These are phyloP conservation scores for Didymella sp. DNA, from an alignment of 2,329 filamentous ascomycete genomes.

Conservation along the genomic window DNA sequence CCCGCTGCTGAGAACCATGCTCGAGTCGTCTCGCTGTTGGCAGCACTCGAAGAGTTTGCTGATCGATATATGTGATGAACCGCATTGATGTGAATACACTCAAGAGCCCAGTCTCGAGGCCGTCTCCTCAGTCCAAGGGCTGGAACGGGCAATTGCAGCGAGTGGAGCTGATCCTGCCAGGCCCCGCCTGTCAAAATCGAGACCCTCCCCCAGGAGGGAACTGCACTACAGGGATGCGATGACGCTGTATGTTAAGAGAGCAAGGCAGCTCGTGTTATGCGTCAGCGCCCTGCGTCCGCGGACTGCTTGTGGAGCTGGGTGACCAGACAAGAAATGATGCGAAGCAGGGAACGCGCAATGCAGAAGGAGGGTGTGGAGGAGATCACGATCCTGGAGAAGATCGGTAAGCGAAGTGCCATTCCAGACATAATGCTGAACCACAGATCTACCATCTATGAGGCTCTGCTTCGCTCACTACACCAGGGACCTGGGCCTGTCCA, in stretches of 20 bases:
- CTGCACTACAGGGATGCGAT: not conserved
- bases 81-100: not conserved
- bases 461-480: not conserved
- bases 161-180: not conserved
- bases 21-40: not conserved
- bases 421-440: conserved; percentile 13
- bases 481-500: not conserved
- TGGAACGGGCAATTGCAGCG: conserved; percentile 5
- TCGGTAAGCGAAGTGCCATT: conserved; percentile 26
- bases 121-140: not conserved
- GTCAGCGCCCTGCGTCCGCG: conserved; percentile 12
- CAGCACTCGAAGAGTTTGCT: not conserved
- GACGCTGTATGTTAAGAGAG: not conserved
- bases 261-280: conserved; percentile 6
- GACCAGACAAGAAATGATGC: conserved; percentile 12
- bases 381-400: conserved; percentile 18
- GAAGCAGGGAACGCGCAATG: conserved; percentile 17
- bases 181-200: not conserved
- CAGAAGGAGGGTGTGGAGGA: not conserved
- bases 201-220: not conserved
- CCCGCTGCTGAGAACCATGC: not conserved
- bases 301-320: conserved; percentile 7
- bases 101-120: not conserved
- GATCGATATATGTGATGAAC: not conserved
- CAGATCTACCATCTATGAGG: conserved; percentile 6